These are phyloP conservation scores for Bipolaris victoriae DNA, from an alignment of 2,329 filamentous ascomycete species.

Conservation along the genomic window DNA sequence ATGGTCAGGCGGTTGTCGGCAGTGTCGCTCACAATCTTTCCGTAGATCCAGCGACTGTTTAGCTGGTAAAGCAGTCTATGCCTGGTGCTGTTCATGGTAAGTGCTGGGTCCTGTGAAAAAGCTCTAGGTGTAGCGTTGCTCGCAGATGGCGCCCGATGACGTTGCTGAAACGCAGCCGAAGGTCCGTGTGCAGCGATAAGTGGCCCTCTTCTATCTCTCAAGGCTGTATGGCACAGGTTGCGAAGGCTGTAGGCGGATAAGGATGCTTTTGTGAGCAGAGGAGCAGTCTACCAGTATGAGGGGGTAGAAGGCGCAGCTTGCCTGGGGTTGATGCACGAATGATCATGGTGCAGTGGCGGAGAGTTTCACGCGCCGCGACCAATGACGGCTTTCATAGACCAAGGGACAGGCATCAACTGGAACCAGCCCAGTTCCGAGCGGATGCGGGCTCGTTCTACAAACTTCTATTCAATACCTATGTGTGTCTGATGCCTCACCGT, in stretches of 20 bases:
- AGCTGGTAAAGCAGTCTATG: slow-evolving; percentile 69
- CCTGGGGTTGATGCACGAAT: slow-evolving; percentile 20
- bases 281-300: slow-evolving; percentile 15
- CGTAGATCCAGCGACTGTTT: slow-evolving; percentile 76
- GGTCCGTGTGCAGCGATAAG: slow-evolving; percentile 27
- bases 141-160: slow-evolving; percentile 34
- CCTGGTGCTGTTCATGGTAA: slow-evolving; percentile 50
- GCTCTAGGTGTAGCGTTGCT: slow-evolving; percentile 25
- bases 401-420: slow-evolving; percentile 6
- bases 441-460: slow-evolving; percentile 2
- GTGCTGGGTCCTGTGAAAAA: slow-evolving; percentile 24
- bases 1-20: not conserved
- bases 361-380: slow-evolving; percentile 20
- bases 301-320: slow-evolving; percentile 18
- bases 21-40: slow-evolving; percentile 66
- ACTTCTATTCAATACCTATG: not conserved
- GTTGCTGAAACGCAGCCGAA: slow-evolving; percentile 32
- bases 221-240: slow-evolving; percentile 7
- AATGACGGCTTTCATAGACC: slow-evolving; percentile 26
- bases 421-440: slow-evolving; percentile 8
- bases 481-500: not conserved
- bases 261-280: slow-evolving; percentile 9
- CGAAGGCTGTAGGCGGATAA: slow-evolving; percentile 1
- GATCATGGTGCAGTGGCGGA: slow-evolving; percentile 23
- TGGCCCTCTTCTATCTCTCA: slow-evolving; percentile 13